Base-by-base conservation (phyloP, 1,284 basidiomycete species). In the Malassezia dermatis region DNA sequence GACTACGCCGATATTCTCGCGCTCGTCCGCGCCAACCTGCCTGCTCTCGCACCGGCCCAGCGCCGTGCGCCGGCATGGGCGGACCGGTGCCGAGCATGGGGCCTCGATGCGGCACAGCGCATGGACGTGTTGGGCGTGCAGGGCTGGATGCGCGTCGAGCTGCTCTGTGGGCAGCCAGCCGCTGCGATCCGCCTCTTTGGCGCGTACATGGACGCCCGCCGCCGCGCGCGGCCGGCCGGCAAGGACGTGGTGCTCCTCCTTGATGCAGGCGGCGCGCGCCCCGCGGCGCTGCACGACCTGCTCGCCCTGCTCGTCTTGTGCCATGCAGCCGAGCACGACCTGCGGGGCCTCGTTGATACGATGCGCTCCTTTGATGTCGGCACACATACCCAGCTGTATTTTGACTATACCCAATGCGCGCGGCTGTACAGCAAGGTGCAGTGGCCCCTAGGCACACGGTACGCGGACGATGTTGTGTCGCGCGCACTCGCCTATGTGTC, bases 351-450 rank as follows among this genome's bases (percentile, higher is more conserved):
- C n/a, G 55, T 57, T 0, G 43, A 55, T 23, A 53, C 50, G 13
- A 57, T 67, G 42, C 61, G 63, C 24, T 57, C 54, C 42, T 39
- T 67, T 19, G 65, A 67, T 3, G 35, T 67, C 13, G 65, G 65
- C 10, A 59, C 65, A 12, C 63, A 62, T 10, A 63, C 64, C 19
- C 56, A 64, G 24, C 56, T 61, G 26, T 65, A 60, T 47, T 65
- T 67, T 40, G 51, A 63, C 47, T 35, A 54, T 41, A 24, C 52
- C 26, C 60, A 56, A 15, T 51, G 53, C 4, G 51, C 53, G 30
- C 57, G 55, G 2, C 54, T 57, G 8, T 62, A 51, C 32, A 28
- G 48, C 17, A 57, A 57, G 45, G 30, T 40, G 13, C 48, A 23
- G n/a, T 49, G 53, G 46, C 10, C 39, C 8, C 10, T 26, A 7